phyloP scores from a whole-genome alignment of 2,329 filamentous ascomycete genomes.

The Zymoseptoria tritici region DNA sequence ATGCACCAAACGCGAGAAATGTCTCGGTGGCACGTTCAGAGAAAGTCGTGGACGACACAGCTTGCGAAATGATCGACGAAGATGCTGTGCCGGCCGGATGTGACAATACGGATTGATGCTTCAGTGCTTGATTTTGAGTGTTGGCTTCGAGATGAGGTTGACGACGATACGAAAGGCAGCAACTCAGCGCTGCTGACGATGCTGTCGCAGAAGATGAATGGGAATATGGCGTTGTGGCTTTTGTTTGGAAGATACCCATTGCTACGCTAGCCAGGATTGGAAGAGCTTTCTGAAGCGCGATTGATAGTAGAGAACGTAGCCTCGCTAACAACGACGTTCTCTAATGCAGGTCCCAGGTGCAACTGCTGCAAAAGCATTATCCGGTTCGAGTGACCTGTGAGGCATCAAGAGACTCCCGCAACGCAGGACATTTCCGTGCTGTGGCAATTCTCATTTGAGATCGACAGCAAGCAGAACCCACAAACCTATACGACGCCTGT shows the following conservation, averaged over 20 bases:
- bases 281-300: not conserved
- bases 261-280: not conserved
- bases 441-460: too few species aligned
- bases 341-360: not conserved
- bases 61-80: not conserved
- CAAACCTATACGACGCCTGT: too few species aligned
- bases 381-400: too few species aligned
- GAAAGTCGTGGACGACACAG: not conserved
- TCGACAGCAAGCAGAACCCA: too few species aligned
- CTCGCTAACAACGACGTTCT: not conserved
- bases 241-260: not conserved
- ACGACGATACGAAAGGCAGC: not conserved
- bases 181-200: not conserved
- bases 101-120: not conserved
- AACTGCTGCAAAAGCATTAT: too few species aligned
- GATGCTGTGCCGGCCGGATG: not conserved
- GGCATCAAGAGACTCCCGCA: too few species aligned
- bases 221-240: not conserved
- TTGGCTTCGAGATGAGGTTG: not conserved
- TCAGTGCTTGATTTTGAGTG: not conserved
- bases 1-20: not conserved
- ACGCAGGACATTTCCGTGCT: too few species aligned
- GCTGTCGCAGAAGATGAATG: not conserved
- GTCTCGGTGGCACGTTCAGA: not conserved
- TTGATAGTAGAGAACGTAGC: not conserved